These are phyloP conservation scores for Aspergillus aculeatinus DNA, from an alignment of 2,329 filamentous ascomycete species.

Conservation along the genomic window DNA sequence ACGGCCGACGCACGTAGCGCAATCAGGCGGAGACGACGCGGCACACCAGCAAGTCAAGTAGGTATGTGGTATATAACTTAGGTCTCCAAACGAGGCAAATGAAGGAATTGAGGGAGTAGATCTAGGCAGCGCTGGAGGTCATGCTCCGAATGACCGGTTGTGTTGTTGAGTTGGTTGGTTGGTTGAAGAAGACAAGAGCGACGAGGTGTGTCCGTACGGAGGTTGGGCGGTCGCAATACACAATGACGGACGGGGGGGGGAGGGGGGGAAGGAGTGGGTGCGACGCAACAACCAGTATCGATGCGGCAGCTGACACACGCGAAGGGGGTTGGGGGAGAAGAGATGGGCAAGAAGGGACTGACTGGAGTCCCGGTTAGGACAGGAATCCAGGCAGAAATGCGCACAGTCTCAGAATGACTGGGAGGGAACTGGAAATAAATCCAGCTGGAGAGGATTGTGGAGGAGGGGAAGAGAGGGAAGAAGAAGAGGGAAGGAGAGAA, in stretches of 20 bases:
- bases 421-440: neutral
- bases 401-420: constrained; percentile 9
- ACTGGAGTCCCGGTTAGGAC: constrained; percentile 19
- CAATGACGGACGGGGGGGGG: constrained; percentile 6
- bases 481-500: constrained; percentile 11
- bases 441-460: constrained; percentile 7
- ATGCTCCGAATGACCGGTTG: constrained; percentile 24
- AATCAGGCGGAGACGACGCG: constrained; percentile 23
- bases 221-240: constrained; percentile 24
- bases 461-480: constrained; percentile 8
- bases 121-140: constrained; percentile 21
- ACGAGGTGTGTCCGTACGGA: constrained; percentile 16
- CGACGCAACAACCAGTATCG: constrained; percentile 16
- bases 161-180: constrained; percentile 6
- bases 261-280: neutral
- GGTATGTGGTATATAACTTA: neutral
- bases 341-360: constrained; percentile 4
- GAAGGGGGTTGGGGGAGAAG: constrained; percentile 9
- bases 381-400: constrained; percentile 20
- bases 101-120: constrained; percentile 21
- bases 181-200: constrained; percentile 11
- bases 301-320: constrained; percentile 19
- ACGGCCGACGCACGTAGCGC: constrained; percentile 31
- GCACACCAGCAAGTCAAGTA: constrained; percentile 10
- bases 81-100: neutral